These are phyloP conservation scores for Gelatoporia subvermispora DNA, from an alignment of 768 basidiomycete species.

Conservation along the genomic window DNA sequence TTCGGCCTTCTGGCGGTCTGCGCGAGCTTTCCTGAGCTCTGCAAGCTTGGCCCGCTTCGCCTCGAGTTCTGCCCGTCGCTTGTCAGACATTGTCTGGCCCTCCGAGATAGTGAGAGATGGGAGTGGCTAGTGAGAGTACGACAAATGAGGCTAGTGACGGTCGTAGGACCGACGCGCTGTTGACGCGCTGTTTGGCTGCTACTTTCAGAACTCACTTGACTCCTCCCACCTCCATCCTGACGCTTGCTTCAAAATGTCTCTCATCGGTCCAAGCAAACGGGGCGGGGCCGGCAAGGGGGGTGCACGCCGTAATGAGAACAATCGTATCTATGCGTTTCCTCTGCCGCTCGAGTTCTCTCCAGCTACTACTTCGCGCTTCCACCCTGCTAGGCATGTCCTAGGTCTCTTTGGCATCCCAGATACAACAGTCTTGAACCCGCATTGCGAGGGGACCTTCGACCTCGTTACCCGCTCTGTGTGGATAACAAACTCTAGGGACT, in stretches of 20 bases:
- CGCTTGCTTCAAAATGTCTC: conserved; percentile 35
- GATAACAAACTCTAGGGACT: conserved; percentile 63
- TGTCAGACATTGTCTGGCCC: conserved; percentile 54
- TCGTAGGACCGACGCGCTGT: conserved; percentile 10
- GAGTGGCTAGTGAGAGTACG: background rate
- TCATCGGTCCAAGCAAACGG: conserved; percentile 31
- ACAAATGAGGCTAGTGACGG: conserved; percentile 6
- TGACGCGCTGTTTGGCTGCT: conserved; percentile 16
- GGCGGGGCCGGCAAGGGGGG: conserved; percentile 40
- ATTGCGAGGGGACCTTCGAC: conserved; percentile 77
- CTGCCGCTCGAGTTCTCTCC: conserved; percentile 55
- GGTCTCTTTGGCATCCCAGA: conserved; percentile 45
- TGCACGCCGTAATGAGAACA: conserved; percentile 55
- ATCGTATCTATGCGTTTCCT: conserved; percentile 63
- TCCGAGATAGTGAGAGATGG: background rate
- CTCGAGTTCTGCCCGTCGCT: conserved; percentile 83
- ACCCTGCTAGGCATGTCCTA: conserved; percentile 29
- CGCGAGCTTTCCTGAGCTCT: conserved; percentile 74
- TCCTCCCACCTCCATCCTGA: background rate
- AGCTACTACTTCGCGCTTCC: conserved; percentile 31
- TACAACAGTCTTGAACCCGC: conserved; percentile 62
- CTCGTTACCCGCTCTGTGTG: conserved; percentile 80
- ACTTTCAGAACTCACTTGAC: background rate
- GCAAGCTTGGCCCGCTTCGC: conserved; percentile 86
- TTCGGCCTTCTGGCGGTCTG: conserved; percentile 58